Evolutionary conservation across 78 protist species (phyloP).

Genomic region (Dictyostelium purpureum): DNA sequence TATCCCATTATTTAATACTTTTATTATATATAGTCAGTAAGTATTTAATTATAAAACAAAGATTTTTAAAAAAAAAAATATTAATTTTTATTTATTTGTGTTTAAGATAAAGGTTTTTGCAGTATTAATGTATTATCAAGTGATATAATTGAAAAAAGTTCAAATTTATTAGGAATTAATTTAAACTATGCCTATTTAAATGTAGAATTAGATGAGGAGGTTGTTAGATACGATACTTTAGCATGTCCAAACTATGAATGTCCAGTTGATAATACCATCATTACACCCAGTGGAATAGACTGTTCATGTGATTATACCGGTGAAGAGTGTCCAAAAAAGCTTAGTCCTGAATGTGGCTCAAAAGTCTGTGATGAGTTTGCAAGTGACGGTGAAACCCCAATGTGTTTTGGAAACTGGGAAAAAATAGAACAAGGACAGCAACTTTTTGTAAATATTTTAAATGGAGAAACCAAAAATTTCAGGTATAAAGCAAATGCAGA

Average conservation of each 20-base stretch:
- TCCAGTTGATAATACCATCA: not conserved
- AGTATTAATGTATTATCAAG: not conserved
- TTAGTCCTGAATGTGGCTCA: not conserved
- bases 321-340: slow-evolving; percentile 1
- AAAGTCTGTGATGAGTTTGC: not conserved
- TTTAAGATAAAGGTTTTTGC: not conserved
- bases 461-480: not conserved
- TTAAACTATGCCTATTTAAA: slow-evolving; percentile 51
- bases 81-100: not conserved
- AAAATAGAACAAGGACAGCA: not conserved
- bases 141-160: not conserved
- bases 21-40: not conserved
- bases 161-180: slow-evolving; percentile 1
- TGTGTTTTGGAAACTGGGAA: slow-evolving; percentile 8
- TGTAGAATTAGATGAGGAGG: slow-evolving; percentile 14
- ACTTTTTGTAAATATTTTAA: not conserved
- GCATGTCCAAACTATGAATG: slow-evolving; percentile 44
- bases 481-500: slow-evolving; percentile 42
- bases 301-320: slow-evolving; percentile 66
- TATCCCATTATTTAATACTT: no score
- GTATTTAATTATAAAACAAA: not conserved
- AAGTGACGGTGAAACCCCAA: not conserved
- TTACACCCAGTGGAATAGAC: not conserved
- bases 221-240: not conserved
- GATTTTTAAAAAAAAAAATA: no score